These are phyloP conservation scores for Paracorniculantispora psalliotae DNA, from an alignment of 2,329 filamentous ascomycete genomes.

Conservation along the genomic window DNA sequence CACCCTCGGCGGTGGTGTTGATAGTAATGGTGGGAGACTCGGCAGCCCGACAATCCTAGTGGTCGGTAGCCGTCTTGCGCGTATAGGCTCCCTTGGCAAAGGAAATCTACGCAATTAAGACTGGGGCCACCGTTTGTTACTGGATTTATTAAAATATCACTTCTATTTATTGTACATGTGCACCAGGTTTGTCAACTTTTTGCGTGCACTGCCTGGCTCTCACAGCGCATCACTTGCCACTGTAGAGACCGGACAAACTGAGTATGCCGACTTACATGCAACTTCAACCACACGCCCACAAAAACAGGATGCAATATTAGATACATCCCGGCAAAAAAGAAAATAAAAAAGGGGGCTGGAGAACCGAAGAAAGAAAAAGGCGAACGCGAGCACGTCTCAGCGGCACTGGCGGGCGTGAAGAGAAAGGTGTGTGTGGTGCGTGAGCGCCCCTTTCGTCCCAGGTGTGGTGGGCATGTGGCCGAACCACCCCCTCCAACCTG, in stretches of 20 bases:
- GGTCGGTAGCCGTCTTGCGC: not conserved
- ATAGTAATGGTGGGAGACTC: not conserved
- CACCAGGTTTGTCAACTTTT: not conserved
- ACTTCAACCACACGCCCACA: not conserved
- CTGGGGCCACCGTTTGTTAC: not conserved
- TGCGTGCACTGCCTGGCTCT: not conserved
- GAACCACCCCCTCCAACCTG: not conserved
- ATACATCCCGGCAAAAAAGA: not conserved
- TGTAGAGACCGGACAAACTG: not conserved
- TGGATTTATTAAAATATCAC: not conserved
- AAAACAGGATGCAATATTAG: not conserved
- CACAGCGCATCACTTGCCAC: not conserved
- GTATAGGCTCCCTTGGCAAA: not conserved
- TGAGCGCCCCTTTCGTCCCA: constrained; percentile 1
- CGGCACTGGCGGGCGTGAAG: not conserved
- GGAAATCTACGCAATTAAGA: constrained; percentile 4
- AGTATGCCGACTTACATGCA: not conserved
- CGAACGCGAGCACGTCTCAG: not conserved
- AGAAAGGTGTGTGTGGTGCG: not conserved
- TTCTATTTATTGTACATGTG: not conserved
- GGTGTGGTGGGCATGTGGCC: constrained; percentile 11
- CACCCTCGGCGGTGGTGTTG: not conserved
- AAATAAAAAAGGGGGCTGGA: not conserved
- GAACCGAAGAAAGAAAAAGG: not conserved
- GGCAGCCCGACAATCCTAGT: not conserved